Base-by-base conservation (phyloP, 1,139 yeast species). In the Hyphopichia pseudoburtonii region DNA sequence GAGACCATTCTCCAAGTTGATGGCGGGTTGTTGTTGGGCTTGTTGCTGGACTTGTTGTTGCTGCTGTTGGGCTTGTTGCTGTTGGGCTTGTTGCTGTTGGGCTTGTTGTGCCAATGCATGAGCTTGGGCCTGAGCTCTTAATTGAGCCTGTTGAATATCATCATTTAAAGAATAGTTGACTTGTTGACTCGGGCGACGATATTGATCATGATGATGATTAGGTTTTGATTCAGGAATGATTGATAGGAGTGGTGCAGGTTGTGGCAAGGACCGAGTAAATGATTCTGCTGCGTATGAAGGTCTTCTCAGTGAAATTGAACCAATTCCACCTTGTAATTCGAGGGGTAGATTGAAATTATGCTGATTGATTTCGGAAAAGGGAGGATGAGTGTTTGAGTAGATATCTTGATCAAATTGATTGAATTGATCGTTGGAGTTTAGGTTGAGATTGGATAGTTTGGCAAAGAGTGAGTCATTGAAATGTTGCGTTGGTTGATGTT, bases 231-330 rank as follows among this genome's bases (percentile, higher is more conserved):
- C 47, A 38, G 36, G 40, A 22, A 29, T 38, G 10, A 42, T 36
- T 5, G 38, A 29, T 19, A 34, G 42, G 21, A 14, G 17, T 12
- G 34, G 5, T 10, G 41, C 10, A 16, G 38, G 36, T 21, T 38
- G 15, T 28, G 9, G 32, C 35, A 45, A 40, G 34, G 64, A 62
- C 35, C 79, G 58, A 5, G 78, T 74, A 46, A 72, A 71, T 11
- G 76, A 65, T 49, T 80, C 86, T 7, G 86, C 86, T 5, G 85
- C 80, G 48, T 76, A 80, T 41, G 80, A 70, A 23, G 86, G 86
- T 55, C 86, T 67, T 56, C 86, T 67, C 8, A 82, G 74, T 19
- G 78, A 74, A 30, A 80, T 79, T 40, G 70, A 78, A 12, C 80
- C 78, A 3, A 80, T 65, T 0, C 86, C 86, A 24, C 86, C 85